Evolutionary conservation across 108 stramenopile species (phyloP), one percentile per base, ranked within the genome.

Genomic region (Fragilaria radians): DNA sequence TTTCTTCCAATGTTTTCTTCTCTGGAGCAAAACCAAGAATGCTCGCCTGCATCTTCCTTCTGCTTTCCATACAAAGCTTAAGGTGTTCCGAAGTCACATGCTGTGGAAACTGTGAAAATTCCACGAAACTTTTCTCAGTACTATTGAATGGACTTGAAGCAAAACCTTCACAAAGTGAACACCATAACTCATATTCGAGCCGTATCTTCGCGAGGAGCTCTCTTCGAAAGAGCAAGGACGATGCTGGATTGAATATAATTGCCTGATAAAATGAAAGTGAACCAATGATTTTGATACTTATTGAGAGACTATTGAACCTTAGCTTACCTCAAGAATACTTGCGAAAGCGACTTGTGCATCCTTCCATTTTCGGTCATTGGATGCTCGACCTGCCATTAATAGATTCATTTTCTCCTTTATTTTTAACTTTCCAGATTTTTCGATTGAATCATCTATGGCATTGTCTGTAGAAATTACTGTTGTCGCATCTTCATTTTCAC

Each of bases 291-390:
- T 46, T n/a, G 36, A 36, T 30, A 1, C 45, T 0, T 5, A 51
- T 29, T 32, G 46, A 46, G 21, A 22, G 5, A 9, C 36, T 0
- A 30, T 14, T 50, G 3, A 46, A 17, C 1, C 14, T 42, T 4
- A 28, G 25, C 64, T 60, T 54, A 75, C 68, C 61, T 76, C 80
- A 14, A 93, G 71, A 29, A 93, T 68, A 25, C 68, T 67, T 3
- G 86, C 76, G 67, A 88, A 88, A 0, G 86, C 85, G 19, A 81
- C 52, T 57, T 94, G 86, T 1, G 88, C 71, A 60, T 94, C 93
- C 59, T 81, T 73, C 93, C 85, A 90, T 57, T 89, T 90, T 34
- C 88, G 68, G 61, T 91, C 85, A 63, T 82, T 81, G n/a, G 81
- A 72, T 47, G 77, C 77, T 66, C 67, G 65, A 23, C 70, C 76